phyloP scores from a whole-genome alignment of 768 basidiomycete genomes.

The Collybia sordida region DNA sequence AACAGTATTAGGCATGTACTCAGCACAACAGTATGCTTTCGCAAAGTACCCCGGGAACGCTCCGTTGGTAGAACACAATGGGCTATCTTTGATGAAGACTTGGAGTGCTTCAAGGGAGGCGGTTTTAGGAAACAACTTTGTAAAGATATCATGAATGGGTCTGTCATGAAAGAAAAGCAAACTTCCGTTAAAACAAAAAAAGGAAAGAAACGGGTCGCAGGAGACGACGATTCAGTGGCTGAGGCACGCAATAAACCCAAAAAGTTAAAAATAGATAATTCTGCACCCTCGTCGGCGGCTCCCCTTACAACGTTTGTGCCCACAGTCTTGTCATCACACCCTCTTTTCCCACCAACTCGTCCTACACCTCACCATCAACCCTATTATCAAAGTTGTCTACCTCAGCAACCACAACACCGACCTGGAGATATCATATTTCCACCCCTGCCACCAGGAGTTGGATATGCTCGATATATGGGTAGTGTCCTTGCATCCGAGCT shows the following conservation, averaged over 20 bases:
- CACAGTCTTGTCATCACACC: conserved; percentile 27
- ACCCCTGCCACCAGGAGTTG: conserved; percentile 55
- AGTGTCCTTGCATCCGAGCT: conserved; percentile 12
- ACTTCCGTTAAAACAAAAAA: conserved; percentile 30
- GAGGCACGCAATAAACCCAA: conserved; percentile 43
- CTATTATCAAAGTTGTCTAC: conserved; percentile 62
- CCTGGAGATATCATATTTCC: conserved; percentile 74
- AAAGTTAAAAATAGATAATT: conserved; percentile 41
- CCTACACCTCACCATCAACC: conserved; percentile 70
- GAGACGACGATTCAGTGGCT: conserved; percentile 31
- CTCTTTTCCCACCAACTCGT: conserved; percentile 51
- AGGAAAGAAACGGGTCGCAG: conserved; percentile 33
- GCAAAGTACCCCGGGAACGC: conserved; percentile 78
- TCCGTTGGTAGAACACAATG: conserved; percentile 81
- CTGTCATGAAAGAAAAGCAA: conserved; percentile 32
- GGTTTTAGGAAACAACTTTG: conserved; percentile 72
- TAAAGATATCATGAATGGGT: conserved; percentile 43
- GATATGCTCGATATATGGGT: conserved; percentile 26
- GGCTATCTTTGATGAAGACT: conserved; percentile 82
- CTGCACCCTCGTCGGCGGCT: conserved; percentile 15
- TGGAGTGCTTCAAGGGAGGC: conserved; percentile 81
- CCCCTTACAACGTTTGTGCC: conserved; percentile 21
- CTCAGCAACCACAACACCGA: conserved; percentile 35
- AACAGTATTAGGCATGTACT: conserved; percentile 97
- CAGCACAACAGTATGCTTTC: conserved; percentile 88